These are phyloP conservation scores for Alliaria petiolata DNA, from an alignment of 345 rosid genomes.

Conservation along the genomic window DNA sequence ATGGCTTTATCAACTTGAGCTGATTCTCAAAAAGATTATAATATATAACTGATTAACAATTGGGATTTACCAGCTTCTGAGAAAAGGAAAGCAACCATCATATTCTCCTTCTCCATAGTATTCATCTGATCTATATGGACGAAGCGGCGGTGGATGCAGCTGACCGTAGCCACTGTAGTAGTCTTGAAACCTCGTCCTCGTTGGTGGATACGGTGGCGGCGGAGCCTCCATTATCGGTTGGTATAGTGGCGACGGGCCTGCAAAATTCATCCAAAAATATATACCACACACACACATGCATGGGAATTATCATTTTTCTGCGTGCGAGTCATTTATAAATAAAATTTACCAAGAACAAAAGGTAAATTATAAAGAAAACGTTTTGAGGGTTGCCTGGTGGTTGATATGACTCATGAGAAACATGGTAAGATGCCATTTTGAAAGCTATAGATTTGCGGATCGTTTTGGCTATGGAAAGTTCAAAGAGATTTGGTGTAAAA, in stretches of 20 bases:
- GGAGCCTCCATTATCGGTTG: conserved; percentile 24
- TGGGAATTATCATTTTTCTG: background rate
- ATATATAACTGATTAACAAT: background rate
- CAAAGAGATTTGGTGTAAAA: background rate
- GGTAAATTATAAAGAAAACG: background rate
- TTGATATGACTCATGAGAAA: conserved; percentile 24
- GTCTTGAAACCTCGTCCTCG: conserved; percentile 14
- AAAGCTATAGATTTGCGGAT: conserved; percentile 7
- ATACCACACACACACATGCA: conserved; percentile 15
- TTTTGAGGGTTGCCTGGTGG: conserved; percentile 16
- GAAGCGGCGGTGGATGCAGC: conserved; percentile 22
- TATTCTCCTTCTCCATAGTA: conserved; percentile 26
- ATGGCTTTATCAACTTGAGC: background rate
- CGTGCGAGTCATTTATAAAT: background rate
- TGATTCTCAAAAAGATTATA: background rate
- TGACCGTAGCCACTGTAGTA: conserved; percentile 19
- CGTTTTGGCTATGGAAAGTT: background rate
- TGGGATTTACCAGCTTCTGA: conserved; percentile 25
- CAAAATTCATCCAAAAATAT: background rate
- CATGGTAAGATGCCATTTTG: conserved; percentile 30
- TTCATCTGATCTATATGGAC: conserved; percentile 21
- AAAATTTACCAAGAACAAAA: background rate
- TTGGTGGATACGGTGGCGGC: conserved; percentile 23
- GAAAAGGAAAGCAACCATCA: conserved; percentile 22
- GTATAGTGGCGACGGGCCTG: conserved; percentile 16